Conservation (phyloP, 768 basidiomycete species). For the Pseudohyphozyma bogoriensis region DNA sequence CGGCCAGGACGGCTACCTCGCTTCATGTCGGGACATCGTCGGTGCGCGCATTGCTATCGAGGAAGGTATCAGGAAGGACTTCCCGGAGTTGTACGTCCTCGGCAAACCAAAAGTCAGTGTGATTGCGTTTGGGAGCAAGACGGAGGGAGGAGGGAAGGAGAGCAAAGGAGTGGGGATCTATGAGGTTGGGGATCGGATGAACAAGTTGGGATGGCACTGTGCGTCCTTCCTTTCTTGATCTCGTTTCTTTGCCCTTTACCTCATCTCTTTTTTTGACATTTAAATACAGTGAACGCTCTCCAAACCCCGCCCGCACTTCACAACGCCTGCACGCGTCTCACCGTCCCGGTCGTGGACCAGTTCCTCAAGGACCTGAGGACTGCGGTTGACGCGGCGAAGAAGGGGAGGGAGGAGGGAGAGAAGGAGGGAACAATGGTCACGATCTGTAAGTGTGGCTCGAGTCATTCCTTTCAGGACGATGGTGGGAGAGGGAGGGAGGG, state of each 20-base stretch:
- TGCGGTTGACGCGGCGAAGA: constrained; percentile 60
- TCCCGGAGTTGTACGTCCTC: constrained; percentile 76
- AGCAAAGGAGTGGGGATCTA: constrained; percentile 64
- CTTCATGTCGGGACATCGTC: constrained; percentile 76
- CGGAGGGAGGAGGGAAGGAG: constrained; percentile 35
- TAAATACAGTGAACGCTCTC: constrained; percentile 56
- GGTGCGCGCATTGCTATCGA: constrained; percentile 60
- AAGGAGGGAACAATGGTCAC: constrained; percentile 85
- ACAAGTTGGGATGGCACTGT: constrained; percentile 71
- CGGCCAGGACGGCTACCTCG: constrained; percentile 76
- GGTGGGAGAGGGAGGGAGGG: background rate
- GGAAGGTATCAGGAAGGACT: constrained; percentile 52
- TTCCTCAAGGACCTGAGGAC: constrained; percentile 78
- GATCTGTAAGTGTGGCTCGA: constrained; percentile 43
- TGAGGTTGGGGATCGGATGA: constrained; percentile 84
- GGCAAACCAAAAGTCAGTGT: constrained; percentile 84
- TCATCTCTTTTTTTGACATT: background rate
- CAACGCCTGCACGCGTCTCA: constrained; percentile 82
- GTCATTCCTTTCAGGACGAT: background rate
- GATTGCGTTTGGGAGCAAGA: constrained; percentile 69
- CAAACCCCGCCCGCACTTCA: constrained; percentile 71
- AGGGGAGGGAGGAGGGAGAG: constrained; percentile 38
- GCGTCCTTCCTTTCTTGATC: background rate
- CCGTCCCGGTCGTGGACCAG: constrained; percentile 58
- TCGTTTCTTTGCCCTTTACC: background rate